Base-by-base conservation (phyloP, 2,329 filamentous ascomycete species). In the Diaporthe sp. region DNA sequence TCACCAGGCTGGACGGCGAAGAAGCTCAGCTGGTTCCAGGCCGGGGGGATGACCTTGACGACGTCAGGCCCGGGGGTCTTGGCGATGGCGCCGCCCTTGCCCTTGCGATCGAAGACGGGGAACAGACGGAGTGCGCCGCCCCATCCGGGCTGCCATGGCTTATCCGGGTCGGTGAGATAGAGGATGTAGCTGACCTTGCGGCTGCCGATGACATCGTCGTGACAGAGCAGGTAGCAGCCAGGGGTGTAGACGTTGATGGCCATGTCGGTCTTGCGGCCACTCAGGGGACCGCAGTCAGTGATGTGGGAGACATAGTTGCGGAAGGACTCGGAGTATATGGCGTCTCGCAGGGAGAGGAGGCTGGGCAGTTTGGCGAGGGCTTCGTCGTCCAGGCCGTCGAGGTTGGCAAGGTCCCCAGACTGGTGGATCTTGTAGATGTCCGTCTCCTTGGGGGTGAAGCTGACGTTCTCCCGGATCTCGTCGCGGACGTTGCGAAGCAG, bases 371-470 rank as follows among this genome's bases (percentile, higher is more conserved):
- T 95, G 77, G 93, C 90, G 73, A 98, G 90, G 9, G 96, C 95
- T 10, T 93, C 92, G 82, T 97, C 93, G 77, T 98, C 95, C 58
- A 99, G 91, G 34, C 97, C 97, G 84, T 98, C 96, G 75, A 99
- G 92, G 85, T 99, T 99, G 62, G 97, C 97, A 46, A 99, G 90
- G 83, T 99, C 97, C 78, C 97, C 97, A 6, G 96, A 98, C 87
- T 99, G 97, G 89, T 98, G 96, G 82, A 99, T 98, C 86, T 97
- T 98, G 90, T 99, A 99, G 80, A 99, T 99, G 84, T 99, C 97
- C 65, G 97, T 99, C 85, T 99, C 97, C 85, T 99, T 99, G 80
- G 96, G 96, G 17, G 97, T 98, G 87, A 99, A 99, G 79, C 94
- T 93, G 79, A 99, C 94, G 82, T 98, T 96, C 79, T 94, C 89